Evolutionary conservation across 2,329 filamentous ascomycete genomes (phyloP), one percentile per base, ranked within the genome.

Genomic region (Diaporthe citri): DNA sequence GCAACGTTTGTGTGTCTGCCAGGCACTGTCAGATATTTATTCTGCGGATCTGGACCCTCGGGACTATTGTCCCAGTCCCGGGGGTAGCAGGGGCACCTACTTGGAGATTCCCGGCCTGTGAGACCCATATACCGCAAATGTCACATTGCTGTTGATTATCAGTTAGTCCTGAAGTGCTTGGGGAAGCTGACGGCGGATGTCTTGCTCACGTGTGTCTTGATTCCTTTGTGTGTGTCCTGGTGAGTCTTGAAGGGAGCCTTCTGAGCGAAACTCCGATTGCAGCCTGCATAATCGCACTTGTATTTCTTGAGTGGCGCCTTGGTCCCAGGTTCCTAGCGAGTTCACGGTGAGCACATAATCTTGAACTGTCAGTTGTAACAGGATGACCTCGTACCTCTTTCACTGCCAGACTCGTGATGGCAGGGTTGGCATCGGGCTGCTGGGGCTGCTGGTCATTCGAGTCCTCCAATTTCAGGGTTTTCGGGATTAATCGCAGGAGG

Each of bases 171-270:
- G 8, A 56, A 15, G 28, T 12, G 4, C 7, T n/a, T 25, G 28
- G 13, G 13, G 22, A 51, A 39, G 12, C 28, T n/a, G 46, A 20
- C 9, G 46, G 22, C 5, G 17, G 28, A 15, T 55, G 6, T 20
- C 3, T 43, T n/a, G 20, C 94, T 88, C 86, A 97, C 93, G 82
- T 96, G 98, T 76, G 96, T 96, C 82, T 95, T 97, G 72, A 94
- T 92, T 22, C 97, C 97, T 2, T 95, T 98, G 83, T 99, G 97
- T 6, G 94, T 93, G 77, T 96, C 90, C 60, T 91, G 92, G 83
- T 99, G 97, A 66, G 97, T 98, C 76, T 97, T 94, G 15, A 98
- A 89, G 80, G 98, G 96, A 1, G 96, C 98, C 85, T 96, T 97
- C 82, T 98, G 96, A 75, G 91, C 91, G 83, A 98, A 98, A 76